Conservation (phyloP, 352 stramenopile genomes). For the Aphanomyces stellatus region DNA sequence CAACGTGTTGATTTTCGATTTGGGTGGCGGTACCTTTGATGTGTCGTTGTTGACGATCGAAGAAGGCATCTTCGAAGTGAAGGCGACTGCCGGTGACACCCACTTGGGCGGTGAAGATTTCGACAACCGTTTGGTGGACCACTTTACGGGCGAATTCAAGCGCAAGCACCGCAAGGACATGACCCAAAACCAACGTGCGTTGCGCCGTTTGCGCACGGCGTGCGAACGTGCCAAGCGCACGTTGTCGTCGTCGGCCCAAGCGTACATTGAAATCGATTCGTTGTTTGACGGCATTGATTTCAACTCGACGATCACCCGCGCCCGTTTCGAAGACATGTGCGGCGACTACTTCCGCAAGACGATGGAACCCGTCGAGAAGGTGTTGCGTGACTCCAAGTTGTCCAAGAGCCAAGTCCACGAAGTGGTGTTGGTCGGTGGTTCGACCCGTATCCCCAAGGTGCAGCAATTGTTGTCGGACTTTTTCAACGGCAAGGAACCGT, state of each 20-base stretch:
- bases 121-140: constrained; percentile 86
- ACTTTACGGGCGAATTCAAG: constrained; percentile 88
- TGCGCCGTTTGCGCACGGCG: constrained; percentile 82
- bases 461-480: constrained; percentile 48
- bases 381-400: constrained; percentile 69
- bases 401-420: constrained; percentile 76
- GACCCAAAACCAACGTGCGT: constrained; percentile 56
- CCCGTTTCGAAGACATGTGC: constrained; percentile 85
- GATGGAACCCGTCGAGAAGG: constrained; percentile 61
- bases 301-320: constrained; percentile 86
- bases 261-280: constrained; percentile 88
- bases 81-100: constrained; percentile 89
- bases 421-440: constrained; percentile 75
- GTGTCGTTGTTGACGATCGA: constrained; percentile 87
- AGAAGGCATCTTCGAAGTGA: constrained; percentile 92
- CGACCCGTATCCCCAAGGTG: constrained; percentile 61
- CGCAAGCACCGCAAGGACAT: constrained; percentile 79
- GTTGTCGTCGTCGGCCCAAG: constrained; percentile 76
- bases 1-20: constrained; percentile 92
- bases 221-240: constrained; percentile 91
- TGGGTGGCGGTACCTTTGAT: constrained; percentile 87
- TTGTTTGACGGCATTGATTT: constrained; percentile 92
- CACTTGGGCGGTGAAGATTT: constrained; percentile 89
- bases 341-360: constrained; percentile 86
- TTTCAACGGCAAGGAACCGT: constrained; percentile 62